Percentiles rank a stretch among this genome's conserved stretches.
These are phyloP conservation scores for Diaporthe vaccinii DNA, from an alignment of 2,329 filamentous ascomycete species.

Conservation along the genomic window DNA sequence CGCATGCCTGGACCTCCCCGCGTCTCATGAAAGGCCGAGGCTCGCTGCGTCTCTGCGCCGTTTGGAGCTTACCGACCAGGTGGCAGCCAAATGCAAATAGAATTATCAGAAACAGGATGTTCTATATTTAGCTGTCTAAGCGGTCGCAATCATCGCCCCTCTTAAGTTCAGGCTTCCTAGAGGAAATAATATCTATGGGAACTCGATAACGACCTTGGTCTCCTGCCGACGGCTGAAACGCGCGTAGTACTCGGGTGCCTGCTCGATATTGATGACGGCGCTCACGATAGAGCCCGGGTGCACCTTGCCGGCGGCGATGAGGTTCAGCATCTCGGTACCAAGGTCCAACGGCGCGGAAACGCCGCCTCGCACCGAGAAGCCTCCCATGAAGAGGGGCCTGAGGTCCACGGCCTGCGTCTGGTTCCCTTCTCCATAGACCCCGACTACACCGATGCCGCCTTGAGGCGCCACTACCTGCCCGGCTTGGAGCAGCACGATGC, in stretches of 20 bases:
- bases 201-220: constrained; percentile 26
- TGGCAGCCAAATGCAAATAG: too few relatives aligned
- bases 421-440: constrained; percentile 52
- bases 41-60: background rate
- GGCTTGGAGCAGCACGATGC: constrained; percentile 72
- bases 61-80: background rate
- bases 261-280: constrained; percentile 26
- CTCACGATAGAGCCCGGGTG: constrained; percentile 75
- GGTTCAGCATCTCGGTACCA: constrained; percentile 53
- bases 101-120: too few relatives aligned
- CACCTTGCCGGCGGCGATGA: constrained; percentile 74
- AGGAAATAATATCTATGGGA: background rate
- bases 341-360: background rate
- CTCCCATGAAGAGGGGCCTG: background rate
- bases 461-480: constrained; percentile 73
- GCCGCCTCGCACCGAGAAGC: constrained; percentile 5
- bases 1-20: background rate
- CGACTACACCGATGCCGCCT: constrained; percentile 72
- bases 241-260: constrained; percentile 27
- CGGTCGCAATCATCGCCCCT: background rate
- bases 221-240: constrained; percentile 25
- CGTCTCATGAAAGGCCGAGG: background rate
- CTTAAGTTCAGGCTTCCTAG: background rate
- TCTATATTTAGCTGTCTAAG: too few relatives aligned
- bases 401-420: background rate